Base-by-base conservation (phyloP, 108 stramenopile species). In the Nitzschia sp. region DNA sequence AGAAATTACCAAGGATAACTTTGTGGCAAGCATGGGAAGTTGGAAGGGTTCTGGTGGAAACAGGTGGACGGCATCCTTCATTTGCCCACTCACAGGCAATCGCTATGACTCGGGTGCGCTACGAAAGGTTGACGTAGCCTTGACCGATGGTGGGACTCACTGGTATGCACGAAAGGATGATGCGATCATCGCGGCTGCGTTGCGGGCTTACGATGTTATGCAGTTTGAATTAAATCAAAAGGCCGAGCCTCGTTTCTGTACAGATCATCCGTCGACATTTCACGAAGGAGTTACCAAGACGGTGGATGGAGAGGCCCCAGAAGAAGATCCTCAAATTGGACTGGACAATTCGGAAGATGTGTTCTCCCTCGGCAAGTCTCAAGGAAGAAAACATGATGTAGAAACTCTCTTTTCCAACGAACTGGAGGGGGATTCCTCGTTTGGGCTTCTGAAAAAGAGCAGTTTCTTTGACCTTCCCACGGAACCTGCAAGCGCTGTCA, bases 171-270 rank as follows among this genome's bases (percentile, higher is more conserved):
- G 53, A n/a, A 69, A 59, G 50, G 56, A 78, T n/a, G 48, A 55
- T 17, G 76, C 82, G 21, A 65, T 75, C 14, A 54, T 53, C 29
- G 82, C 77, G 10, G 82, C 82, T 6, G 73, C 73, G 2, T 57
- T 70, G 8, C 46, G 77, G 9, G 77, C 73, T 15, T 46, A 74
- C 41, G 82, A 83, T 65, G 41, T 43, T 5, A 48, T 83, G 44
- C 29, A 62, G 26, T 78, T 69, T 57, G 22, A 62, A 53, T 12
- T 56, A 12, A 54, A 48, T 19, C 71, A 67, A 14, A 57, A 46
- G 12, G 39, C 19, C 0, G 67, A 78, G 41, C 77, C 73, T 38
- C 64, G 82, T 12, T 65, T 71, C 25, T 83, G 82, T 55, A 37
- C 41, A 7, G 82, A 83, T 54, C 70, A 75, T 59, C 77, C 77